These are phyloP conservation scores for Tritrichomonas musculus DNA, from an alignment of 208 protist species.

Conservation along the genomic window DNA sequence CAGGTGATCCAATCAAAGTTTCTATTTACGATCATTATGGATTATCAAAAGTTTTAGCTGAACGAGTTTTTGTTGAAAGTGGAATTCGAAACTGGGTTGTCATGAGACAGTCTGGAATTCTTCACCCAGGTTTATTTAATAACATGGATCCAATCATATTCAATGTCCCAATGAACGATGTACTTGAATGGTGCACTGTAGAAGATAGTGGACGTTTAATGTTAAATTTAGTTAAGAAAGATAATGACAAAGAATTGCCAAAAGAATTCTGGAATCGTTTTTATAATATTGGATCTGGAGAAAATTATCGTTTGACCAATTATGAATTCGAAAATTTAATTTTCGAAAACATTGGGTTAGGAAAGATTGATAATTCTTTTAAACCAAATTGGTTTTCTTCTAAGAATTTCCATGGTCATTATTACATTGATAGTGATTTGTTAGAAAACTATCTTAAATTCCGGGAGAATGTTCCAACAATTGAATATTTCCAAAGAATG, in stretches of 20 bases:
- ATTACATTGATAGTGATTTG: not conserved
- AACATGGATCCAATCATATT: not conserved
- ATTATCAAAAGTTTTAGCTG: not conserved
- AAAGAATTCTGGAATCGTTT: not conserved
- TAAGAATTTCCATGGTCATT: not conserved
- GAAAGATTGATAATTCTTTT: not conserved
- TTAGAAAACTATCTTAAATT: not conserved
- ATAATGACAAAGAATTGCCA: not conserved
- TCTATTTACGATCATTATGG: too few species aligned
- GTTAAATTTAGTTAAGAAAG: not conserved
- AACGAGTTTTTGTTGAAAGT: not conserved
- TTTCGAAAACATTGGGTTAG: not conserved
- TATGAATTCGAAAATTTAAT: not conserved
- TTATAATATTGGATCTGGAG: constrained; percentile 1
- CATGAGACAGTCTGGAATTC: not conserved
- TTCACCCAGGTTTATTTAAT: not conserved
- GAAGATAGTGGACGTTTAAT: not conserved
- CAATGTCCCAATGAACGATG: not conserved
- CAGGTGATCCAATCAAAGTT: too few species aligned
- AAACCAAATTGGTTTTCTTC: not conserved
- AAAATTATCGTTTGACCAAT: too few species aligned
- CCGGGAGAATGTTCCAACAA: not conserved
- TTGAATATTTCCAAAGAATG: not conserved
- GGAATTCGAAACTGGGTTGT: not conserved
- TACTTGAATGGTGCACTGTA: not conserved